phyloP scores from a whole-genome alignment of 2,329 filamentous ascomycete species.

The Monilinia fructicola region DNA sequence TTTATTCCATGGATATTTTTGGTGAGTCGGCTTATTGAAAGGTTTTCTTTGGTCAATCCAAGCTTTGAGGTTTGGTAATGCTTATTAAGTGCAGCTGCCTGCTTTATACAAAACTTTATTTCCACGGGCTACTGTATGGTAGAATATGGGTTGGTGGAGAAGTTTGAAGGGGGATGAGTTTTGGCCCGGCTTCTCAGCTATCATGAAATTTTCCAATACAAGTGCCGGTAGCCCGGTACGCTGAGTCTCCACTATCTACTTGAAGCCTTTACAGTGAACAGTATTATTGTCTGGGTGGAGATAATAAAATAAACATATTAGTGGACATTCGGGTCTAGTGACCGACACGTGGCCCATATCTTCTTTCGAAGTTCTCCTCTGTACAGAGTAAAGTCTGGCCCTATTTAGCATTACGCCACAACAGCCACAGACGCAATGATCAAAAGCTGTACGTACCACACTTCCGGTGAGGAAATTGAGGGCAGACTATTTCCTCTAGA shows the following conservation, averaged over 20 bases:
- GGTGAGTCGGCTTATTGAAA: no score
- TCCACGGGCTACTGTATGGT: no score
- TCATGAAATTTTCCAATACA: no score
- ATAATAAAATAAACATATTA: not conserved
- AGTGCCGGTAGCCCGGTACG: not conserved
- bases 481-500: not conserved
- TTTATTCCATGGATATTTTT: no score
- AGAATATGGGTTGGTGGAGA: no score
- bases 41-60: no score
- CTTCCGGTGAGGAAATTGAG: not conserved
- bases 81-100: no score
- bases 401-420: not conserved
- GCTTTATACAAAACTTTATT: no score
- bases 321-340: not conserved
- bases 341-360: slow-evolving; percentile 5
- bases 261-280: no score
- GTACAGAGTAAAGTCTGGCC: not conserved
- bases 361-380: not conserved
- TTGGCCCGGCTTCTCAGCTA: no score
- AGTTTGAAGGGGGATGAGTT: no score
- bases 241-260: not conserved
- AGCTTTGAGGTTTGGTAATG: no score
- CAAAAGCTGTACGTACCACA: not conserved
- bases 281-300: not conserved
- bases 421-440: not conserved